phyloP scores from a whole-genome alignment of 441 rosid species.

The Arabidopsis hybrid region DNA sequence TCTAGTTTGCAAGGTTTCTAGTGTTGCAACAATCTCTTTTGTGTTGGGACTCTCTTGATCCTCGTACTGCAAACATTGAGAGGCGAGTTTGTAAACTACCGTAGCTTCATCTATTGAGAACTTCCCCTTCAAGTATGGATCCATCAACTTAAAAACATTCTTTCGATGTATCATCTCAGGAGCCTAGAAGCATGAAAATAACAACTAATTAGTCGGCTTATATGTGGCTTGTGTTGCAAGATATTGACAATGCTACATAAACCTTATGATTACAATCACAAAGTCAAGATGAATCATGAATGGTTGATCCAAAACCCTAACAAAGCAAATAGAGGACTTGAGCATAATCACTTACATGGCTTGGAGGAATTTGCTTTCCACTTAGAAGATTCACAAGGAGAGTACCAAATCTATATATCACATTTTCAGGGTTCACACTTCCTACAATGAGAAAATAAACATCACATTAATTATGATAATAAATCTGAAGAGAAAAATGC shows the following conservation, averaged over 20 bases:
- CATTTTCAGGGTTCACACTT: slow-evolving; percentile 61
- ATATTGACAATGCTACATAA: slow-evolving; percentile 1
- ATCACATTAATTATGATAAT: slow-evolving; percentile 28
- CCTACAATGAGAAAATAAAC: slow-evolving; percentile 47
- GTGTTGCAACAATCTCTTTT: slow-evolving; percentile 66
- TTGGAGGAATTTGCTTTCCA: slow-evolving; percentile 69
- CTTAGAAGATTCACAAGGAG: slow-evolving; percentile 59
- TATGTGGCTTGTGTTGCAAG: slow-evolving; percentile 3
- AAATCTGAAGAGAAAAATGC: not conserved
- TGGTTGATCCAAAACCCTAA: slow-evolving; percentile 9
- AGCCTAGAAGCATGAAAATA: slow-evolving; percentile 55
- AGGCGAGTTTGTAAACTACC: slow-evolving; percentile 69
- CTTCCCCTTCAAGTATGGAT: slow-evolving; percentile 81
- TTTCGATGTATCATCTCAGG: slow-evolving; percentile 75
- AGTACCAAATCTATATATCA: slow-evolving; percentile 65
- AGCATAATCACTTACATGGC: slow-evolving; percentile 55
- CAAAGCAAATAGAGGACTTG: slow-evolving; percentile 1
- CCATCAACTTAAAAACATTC: slow-evolving; percentile 67
- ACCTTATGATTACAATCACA: not conserved
- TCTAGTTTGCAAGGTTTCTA: slow-evolving; percentile 67
- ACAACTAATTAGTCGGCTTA: slow-evolving; percentile 21
- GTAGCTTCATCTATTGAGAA: slow-evolving; percentile 79
- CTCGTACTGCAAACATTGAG: slow-evolving; percentile 75
- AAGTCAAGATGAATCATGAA: not conserved
- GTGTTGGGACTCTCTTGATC: slow-evolving; percentile 72